phyloP scores from a whole-genome alignment of 352 stramenopile genomes.

The Globisporangium mamillatum region DNA sequence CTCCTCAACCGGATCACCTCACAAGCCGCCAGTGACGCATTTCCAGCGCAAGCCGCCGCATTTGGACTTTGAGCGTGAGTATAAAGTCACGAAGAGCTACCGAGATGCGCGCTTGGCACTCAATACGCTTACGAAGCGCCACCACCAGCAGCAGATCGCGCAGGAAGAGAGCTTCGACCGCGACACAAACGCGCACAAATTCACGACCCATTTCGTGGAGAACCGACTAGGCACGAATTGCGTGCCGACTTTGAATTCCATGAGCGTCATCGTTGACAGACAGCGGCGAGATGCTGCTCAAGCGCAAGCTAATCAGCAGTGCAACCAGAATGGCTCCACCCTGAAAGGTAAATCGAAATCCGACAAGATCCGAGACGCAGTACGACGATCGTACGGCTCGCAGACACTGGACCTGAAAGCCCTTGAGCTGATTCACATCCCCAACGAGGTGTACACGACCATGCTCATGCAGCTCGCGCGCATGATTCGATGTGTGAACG shows the following conservation, averaged over 20 bases:
- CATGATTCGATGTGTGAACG: constrained; percentile 54
- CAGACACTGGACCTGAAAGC: constrained; percentile 63
- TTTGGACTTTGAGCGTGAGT: constrained; percentile 54
- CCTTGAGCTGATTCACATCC: constrained; percentile 60
- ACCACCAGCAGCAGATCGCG: constrained; percentile 45
- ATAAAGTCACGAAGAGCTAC: constrained; percentile 43
- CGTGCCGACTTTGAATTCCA: constrained; percentile 61
- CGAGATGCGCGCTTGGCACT: constrained; percentile 45
- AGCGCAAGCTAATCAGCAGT: background rate
- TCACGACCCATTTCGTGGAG: constrained; percentile 54
- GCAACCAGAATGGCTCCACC: background rate
- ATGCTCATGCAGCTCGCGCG: constrained; percentile 64
- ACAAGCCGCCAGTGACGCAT: background rate
- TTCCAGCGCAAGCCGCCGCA: constrained; percentile 63
- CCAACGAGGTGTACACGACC: constrained; percentile 51
- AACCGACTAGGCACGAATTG: constrained; percentile 59
- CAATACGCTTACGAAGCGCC: constrained; percentile 39
- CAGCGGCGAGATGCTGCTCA: constrained; percentile 26
- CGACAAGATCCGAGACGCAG: constrained; percentile 29
- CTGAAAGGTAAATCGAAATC: background rate
- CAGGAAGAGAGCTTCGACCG: constrained; percentile 56
- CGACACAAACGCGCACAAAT: constrained; percentile 32
- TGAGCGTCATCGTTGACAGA: constrained; percentile 51
- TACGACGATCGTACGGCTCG: constrained; percentile 52
- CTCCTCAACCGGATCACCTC: background rate